Base-by-base conservation (phyloP, 345 rosid species). In the Salix arbutifolia region DNA sequence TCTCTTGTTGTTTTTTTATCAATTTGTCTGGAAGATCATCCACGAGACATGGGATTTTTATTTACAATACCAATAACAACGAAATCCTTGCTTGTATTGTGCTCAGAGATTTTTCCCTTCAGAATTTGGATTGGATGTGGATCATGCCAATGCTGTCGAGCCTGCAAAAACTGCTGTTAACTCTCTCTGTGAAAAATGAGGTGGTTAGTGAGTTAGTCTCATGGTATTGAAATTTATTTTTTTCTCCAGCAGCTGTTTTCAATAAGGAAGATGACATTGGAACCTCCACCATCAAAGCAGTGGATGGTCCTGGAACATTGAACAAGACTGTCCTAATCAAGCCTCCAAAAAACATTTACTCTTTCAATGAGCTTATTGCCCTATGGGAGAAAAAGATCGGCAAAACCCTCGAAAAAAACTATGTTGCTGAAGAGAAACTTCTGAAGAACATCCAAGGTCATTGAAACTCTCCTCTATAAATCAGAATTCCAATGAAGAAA, bases 371-470 rank as follows among this genome's bases (percentile, higher is more conserved):
- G 44, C 69, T 85, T 17, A 80, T 81, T 58, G 68, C 79, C 12
- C 35, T 83, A 7, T 76, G 81, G 83, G 85, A 83, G 85, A 83
- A 69, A 73, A 83, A 83, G 76, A 76, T 77, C 0, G 82, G 83
- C 13, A 83, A 74, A 68, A 79, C 83, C 70, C 83, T 83, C 1
- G 77, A 86, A 62, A 81, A 65, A 40, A 75, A 23, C 64, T 81
- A 79, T 46, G 69, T 81, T 61, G 37, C 78, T 0, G 81, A 83
- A 75, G 85, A 81, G n/a, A 73, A 79, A 35, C 68, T 86, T 64
- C 79, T 83, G 53, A 67, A 78, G 37, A 67, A 73, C 72, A 85
- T 83, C 69, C 67, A 81, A 83, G 84, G 84, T 80, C 25, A 68
- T 58, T 62, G 10, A 18, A 65, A 30, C 13, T 35, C 33, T 17